These are phyloP conservation scores for Hanseniaspora sp. DNA, from an alignment of 1,139 yeast genomes.

Conservation along the genomic window DNA sequence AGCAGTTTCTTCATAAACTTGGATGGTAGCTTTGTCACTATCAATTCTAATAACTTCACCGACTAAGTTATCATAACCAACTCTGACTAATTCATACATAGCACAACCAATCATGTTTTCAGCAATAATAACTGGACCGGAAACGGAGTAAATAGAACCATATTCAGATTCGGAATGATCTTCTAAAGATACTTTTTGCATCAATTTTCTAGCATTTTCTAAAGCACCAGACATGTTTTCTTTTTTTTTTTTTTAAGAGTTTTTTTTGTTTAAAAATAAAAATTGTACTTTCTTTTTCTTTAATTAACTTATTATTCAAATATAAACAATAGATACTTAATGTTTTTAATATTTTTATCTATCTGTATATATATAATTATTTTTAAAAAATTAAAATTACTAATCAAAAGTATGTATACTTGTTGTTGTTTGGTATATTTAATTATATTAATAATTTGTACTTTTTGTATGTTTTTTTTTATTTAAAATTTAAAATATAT, in stretches of 20 bases:
- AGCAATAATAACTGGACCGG: conserved; percentile 95
- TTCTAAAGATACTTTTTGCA: conserved; percentile 72
- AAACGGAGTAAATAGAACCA: conserved; percentile 83
- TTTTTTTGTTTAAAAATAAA: not conserved
- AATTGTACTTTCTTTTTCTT: not conserved
- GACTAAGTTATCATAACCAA: conserved; percentile 90
- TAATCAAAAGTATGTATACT: no score
- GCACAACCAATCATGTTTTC: conserved; percentile 99
- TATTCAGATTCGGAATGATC: conserved; percentile 63
- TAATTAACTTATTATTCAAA: no score
- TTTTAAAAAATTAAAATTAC: no score
- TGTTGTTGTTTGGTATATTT: not conserved
- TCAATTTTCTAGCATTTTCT: conserved; percentile 92
- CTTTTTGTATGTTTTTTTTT: no score
- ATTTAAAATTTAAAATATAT: no score
- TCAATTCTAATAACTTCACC: conserved; percentile 97
- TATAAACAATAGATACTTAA: no score
- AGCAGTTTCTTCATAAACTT: conserved; percentile 97
- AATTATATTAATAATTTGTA: no score
- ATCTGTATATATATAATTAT: no score
- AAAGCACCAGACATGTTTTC: conserved; percentile 73
- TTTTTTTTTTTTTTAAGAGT: not conserved
- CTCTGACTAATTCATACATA: conserved; percentile 95
- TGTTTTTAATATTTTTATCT: no score
- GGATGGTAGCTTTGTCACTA: conserved; percentile 94